These are phyloP conservation scores for Microdochium nivale DNA, from an alignment of 2,329 filamentous ascomycete genomes.

Conservation along the genomic window DNA sequence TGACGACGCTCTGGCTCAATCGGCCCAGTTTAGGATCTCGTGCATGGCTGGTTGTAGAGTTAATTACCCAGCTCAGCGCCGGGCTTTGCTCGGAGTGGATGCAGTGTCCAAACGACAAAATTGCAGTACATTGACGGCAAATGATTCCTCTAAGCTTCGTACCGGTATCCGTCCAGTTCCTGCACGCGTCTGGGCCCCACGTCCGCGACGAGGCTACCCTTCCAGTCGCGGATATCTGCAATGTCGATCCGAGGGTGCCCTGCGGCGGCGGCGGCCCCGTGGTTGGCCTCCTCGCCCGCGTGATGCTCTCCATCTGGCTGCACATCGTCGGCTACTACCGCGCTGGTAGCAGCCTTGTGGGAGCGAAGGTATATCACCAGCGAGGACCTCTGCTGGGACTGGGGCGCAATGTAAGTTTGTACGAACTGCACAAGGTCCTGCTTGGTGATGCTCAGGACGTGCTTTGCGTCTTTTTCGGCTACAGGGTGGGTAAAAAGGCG, in stretches of 20 bases:
- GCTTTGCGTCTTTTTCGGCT: background rate
- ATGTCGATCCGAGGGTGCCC: constrained; percentile 56
- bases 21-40: too few species aligned
- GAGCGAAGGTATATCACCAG: background rate
- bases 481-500: background rate
- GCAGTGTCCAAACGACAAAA: too few species aligned
- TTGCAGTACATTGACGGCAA: too few species aligned
- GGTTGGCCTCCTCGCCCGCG: constrained; percentile 26
- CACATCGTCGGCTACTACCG: constrained; percentile 49
- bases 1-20: too few species aligned
- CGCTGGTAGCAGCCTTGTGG: constrained; percentile 30
- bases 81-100: too few species aligned
- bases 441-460: background rate
- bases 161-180: constrained; percentile 39
- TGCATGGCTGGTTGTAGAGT: too few species aligned
- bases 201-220: constrained; percentile 65
- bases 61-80: too few species aligned
- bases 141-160: background rate
- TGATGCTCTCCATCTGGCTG: too few species aligned
- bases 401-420: background rate
- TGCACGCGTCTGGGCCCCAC: constrained; percentile 63
- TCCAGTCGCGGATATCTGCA: constrained; percentile 67
- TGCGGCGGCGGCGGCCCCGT: constrained; percentile 45
- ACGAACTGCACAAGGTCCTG: background rate
- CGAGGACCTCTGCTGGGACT: background rate